A percentile compares a stretch with the other conserved stretches of the same genome.
Evolutionary conservation across 2,329 filamentous ascomycete species (phyloP).

Genomic region (Fusarium tuaranense): DNA sequence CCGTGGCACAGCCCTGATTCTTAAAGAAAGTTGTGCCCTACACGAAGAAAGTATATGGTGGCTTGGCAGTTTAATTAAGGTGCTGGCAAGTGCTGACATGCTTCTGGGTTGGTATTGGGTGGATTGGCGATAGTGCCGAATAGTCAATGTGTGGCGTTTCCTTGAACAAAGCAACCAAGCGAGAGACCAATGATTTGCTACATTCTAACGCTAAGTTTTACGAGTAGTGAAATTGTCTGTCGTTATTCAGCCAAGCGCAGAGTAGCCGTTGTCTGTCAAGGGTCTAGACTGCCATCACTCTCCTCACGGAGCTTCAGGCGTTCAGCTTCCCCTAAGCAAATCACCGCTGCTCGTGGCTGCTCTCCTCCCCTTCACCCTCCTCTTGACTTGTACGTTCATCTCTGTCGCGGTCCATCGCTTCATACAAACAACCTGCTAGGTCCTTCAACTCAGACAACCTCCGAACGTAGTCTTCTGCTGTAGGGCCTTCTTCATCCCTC

Average conservation of each 20-base stretch:
- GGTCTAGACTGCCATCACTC: neutral
- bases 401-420: neutral
- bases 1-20: neutral
- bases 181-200: neutral
- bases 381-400: neutral
- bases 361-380: no score
- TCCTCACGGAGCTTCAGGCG: neutral
- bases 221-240: neutral
- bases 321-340: neutral
- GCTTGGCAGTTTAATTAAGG: neutral
- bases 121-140: neutral
- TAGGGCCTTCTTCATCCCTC: neutral
- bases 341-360: neutral
- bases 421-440: neutral
- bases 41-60: neutral
- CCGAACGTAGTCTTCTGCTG: neutral
- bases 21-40: neutral
- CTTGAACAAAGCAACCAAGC: neutral
- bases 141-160: neutral
- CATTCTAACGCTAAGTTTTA: neutral
- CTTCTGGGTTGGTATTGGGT: neutral
- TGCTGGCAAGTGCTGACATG: neutral
- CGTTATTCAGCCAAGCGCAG: neutral
- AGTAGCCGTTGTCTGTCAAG: neutral
- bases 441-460: neutral